Evolutionary conservation across 331 rosid genomes (phyloP).

Genomic region (Telfairia occidentalis): DNA sequence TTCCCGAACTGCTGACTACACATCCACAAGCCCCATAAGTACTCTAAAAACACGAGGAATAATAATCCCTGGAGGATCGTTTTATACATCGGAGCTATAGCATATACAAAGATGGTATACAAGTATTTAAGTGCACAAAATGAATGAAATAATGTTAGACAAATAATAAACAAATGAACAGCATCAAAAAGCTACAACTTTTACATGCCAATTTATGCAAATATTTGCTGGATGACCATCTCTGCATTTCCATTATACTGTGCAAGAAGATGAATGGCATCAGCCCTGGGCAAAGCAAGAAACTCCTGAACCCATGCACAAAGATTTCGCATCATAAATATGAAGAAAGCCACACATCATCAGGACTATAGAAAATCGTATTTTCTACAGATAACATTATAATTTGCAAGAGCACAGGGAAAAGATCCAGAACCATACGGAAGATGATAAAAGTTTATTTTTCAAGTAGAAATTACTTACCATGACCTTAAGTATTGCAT

Average conservation of each 20-base stretch:
- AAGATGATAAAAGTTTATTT: background rate
- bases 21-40: background rate
- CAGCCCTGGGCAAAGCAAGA: slow-evolving; percentile 92
- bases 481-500: slow-evolving; percentile 86
- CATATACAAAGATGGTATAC: background rate
- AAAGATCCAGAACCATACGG: background rate
- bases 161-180: slow-evolving; percentile 15
- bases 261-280: slow-evolving; percentile 91
- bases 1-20: background rate
- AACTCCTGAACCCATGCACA: slow-evolving; percentile 54
- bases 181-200: slow-evolving; percentile 1
- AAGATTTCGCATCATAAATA: background rate
- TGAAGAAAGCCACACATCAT: background rate
- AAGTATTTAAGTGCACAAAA: slow-evolving; percentile 13
- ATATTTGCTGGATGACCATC: slow-evolving; percentile 87
- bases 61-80: background rate
- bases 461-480: slow-evolving; percentile 23
- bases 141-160: slow-evolving; percentile 37
- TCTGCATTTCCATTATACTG: slow-evolving; percentile 92
- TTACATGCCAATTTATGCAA: slow-evolving; percentile 38
- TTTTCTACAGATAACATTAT: background rate
- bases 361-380: background rate
- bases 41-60: background rate
- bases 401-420: background rate
- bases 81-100: slow-evolving; percentile 15